Base-by-base conservation (phyloP, 106 monocot genomes). In the Dendrobium catenatum region DNA sequence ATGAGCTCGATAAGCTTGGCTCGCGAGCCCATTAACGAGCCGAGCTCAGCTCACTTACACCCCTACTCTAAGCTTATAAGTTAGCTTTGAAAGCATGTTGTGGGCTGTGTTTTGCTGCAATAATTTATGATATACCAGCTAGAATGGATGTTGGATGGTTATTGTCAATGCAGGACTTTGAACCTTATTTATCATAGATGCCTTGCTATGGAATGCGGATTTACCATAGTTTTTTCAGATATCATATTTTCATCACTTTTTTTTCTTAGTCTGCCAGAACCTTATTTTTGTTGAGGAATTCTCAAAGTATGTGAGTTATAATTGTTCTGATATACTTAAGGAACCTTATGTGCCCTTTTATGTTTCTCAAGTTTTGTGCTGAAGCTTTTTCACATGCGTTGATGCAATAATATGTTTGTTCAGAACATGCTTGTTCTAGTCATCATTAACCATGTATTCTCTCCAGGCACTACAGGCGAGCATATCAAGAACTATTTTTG, bases 391-490 rank as follows among this genome's bases (percentile, higher is more conserved):
- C 37, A 70, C 37, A 70, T 70, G 33, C 15, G 16, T 70, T 6
- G 19, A 68, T 68, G 9, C 27, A 58, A 24, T 68, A 29, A 68
- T 64, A 64, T 64, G 20, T 24, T 64, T 64, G 64, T 22, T 64
- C 64, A 64, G 18, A 64, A 22, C 64, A 64, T 64, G 33, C 33
- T 37, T 15, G 72, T 33, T 8, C 37, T 37, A 40, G 16, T 72
- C 40, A 72, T 37, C 9, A 72, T 43, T n/a, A 72, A 74, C 43
- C 18, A 27, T 76, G 27, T 42, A 26, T 22, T 26, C 44, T 18
- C 55, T 46, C 17, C 88, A 98, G 98, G 85, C 88, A 89, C 80
- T 98, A 98, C 79, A 92, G 77, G 33, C 88, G 91, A 73, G 90
- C 88, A 31, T 98, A 88, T 79, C 79, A 85, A 78, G 89, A 95